Evolutionary conservation across 2,329 filamentous ascomycete species (phyloP).

Genomic region (Diaporthe capsici): DNA sequence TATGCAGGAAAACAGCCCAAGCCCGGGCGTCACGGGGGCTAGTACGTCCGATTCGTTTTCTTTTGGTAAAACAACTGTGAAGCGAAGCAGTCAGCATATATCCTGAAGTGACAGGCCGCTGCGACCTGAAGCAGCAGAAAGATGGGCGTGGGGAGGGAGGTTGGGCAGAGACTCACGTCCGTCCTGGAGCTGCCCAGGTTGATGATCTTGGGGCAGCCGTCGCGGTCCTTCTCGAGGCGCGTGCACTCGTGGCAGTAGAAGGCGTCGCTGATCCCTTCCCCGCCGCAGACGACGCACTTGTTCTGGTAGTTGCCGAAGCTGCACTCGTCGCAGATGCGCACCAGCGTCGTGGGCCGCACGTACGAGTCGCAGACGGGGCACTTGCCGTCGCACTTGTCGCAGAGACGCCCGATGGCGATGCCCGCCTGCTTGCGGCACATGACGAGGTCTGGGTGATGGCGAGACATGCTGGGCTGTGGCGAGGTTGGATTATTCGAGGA

Average conservation of each 20-base stretch:
- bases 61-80: constrained; percentile 74
- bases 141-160: constrained; percentile 52
- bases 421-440: constrained; percentile 99
- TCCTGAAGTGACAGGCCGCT: background rate
- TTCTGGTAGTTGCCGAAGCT: constrained; percentile 99
- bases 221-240: constrained; percentile 93
- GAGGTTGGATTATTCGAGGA: background rate
- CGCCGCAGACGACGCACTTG: constrained; percentile 98
- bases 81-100: constrained; percentile 30
- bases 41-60: constrained; percentile 75
- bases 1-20: constrained; percentile 52
- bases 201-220: constrained; percentile 99
- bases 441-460: constrained; percentile 97
- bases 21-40: constrained; percentile 64
- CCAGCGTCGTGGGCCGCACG: constrained; percentile 96
- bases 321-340: constrained; percentile 99
- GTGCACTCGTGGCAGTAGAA: constrained; percentile 99
- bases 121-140: constrained; percentile 47
- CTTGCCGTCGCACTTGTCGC: constrained; percentile 99
- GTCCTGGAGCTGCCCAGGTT: constrained; percentile 96
- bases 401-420: constrained; percentile 97
- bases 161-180: constrained; percentile 73
- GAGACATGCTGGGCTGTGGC: constrained; percentile 75
- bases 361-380: constrained; percentile 99
- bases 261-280: constrained; percentile 96